Conservation (phyloP, 176 grass and related monocot species). For the Triticum monococcum region DNA sequence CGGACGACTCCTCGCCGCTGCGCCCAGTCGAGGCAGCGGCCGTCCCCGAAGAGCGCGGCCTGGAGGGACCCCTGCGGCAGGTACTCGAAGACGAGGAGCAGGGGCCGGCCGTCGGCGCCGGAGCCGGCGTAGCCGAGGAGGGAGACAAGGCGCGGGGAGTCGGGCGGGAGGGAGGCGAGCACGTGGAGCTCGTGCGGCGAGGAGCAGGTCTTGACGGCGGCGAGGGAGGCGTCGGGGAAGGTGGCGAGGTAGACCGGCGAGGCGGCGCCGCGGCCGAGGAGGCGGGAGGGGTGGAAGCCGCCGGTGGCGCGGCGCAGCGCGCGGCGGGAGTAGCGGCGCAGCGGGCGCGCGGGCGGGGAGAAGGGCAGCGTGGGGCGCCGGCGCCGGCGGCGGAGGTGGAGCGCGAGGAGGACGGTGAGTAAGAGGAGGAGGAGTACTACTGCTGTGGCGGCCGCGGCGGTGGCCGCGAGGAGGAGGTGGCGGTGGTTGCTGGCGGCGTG, state of each 20-base stretch:
- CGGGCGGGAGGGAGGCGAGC: slow-evolving; percentile 8
- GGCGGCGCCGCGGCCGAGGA: slow-evolving; percentile 68
- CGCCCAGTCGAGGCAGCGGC: slow-evolving; percentile 48
- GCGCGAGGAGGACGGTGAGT: neutral
- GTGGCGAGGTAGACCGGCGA: slow-evolving; percentile 61
- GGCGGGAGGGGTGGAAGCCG: slow-evolving; percentile 55
- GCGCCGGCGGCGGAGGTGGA: slow-evolving; percentile 12
- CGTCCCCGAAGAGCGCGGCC: slow-evolving; percentile 44
- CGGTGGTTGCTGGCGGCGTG: neutral
- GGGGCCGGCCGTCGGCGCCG: slow-evolving; percentile 13
- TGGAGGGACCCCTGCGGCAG: slow-evolving; percentile 73
- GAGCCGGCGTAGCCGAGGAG: slow-evolving; percentile 42
- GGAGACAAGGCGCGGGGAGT: slow-evolving; percentile 51
- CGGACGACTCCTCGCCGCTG: slow-evolving; percentile 45
- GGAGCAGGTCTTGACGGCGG: slow-evolving; percentile 45
- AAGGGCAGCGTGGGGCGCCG: neutral
- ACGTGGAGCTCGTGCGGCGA: slow-evolving; percentile 52
- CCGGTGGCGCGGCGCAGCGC: slow-evolving; percentile 47
- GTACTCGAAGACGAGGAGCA: slow-evolving; percentile 68
- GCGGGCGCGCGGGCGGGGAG: slow-evolving; percentile 14
- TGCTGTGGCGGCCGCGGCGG: neutral
- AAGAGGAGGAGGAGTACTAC: neutral
- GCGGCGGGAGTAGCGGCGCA: slow-evolving; percentile 21
- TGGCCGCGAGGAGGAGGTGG: neutral
- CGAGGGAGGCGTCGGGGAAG: slow-evolving; percentile 45